phyloP scores from a whole-genome alignment of 1,139 yeast genomes.

The Yamadazyma atlantica region DNA sequence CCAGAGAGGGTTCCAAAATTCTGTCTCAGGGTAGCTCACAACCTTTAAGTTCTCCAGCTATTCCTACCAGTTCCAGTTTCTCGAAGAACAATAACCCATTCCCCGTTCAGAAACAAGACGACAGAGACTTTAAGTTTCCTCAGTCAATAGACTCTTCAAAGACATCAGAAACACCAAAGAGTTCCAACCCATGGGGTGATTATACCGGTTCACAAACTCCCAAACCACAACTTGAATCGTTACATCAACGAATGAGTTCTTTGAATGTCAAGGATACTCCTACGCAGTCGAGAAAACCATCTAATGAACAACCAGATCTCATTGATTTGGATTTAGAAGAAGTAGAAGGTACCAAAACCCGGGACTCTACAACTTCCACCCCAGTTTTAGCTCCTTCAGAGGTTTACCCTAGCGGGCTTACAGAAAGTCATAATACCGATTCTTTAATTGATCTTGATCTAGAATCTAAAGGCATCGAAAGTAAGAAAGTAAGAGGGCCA shows the following conservation, averaged over 20 bases:
- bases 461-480: neutral
- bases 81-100: constrained; percentile 9
- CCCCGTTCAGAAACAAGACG: constrained; percentile 4
- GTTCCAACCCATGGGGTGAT: constrained; percentile 29
- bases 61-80: constrained; percentile 2
- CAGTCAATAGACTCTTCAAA: constrained; percentile 1
- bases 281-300: constrained; percentile 9
- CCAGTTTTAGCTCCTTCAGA: constrained; percentile 19
- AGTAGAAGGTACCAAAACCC: constrained; percentile 33
- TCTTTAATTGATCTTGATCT: constrained; percentile 31
- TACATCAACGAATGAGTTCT: constrained; percentile 5
- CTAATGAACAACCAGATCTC: constrained; percentile 24
- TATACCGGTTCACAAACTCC: constrained; percentile 8
- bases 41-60: constrained; percentile 2
- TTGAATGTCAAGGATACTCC: constrained; percentile 4
- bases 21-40: neutral
- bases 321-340: constrained; percentile 36
- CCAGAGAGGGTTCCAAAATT: neutral
- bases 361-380: constrained; percentile 26
- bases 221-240: neutral
- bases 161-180: constrained; percentile 8
- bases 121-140: neutral
- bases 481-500: constrained; percentile 1
- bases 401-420: too few species aligned
- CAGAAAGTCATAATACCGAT: constrained; percentile 14